phyloP scores from a whole-genome alignment of 2,329 filamentous ascomycete species.

The Biscogniauxia sp. region DNA sequence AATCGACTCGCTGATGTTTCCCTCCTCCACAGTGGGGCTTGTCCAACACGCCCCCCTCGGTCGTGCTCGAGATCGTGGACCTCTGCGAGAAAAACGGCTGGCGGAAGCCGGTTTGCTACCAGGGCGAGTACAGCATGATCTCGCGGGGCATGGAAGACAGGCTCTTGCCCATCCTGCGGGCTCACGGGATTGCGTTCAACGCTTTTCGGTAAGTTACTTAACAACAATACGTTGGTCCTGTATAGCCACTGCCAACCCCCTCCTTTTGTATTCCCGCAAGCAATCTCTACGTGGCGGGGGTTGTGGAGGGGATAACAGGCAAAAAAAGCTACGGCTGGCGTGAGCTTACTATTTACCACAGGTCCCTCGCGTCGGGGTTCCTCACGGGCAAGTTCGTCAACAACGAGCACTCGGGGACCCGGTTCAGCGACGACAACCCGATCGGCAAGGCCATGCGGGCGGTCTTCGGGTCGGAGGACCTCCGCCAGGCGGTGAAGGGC shows the following conservation, averaged over 20 bases:
- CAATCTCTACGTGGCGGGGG: too few species aligned
- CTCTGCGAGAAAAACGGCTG: constrained; percentile 34
- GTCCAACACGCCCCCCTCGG: constrained; percentile 33
- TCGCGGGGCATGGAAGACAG: constrained; percentile 35
- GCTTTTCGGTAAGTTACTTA: constrained; percentile 13
- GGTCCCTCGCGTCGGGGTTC: constrained; percentile 29
- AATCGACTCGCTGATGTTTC: not conserved
- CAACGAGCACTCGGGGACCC: constrained; percentile 25
- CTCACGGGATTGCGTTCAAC: constrained; percentile 24
- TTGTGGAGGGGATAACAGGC: not conserved
- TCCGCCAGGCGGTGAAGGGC: constrained; percentile 30
- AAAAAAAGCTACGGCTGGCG: constrained; percentile 1
- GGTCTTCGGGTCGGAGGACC: constrained; percentile 29
- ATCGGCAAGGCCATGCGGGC: constrained; percentile 23
- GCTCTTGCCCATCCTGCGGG: constrained; percentile 36
- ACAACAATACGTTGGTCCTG: not conserved
- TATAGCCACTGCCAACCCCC: too few species aligned
- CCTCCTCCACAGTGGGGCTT: constrained; percentile 33
- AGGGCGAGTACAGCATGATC: constrained; percentile 39
- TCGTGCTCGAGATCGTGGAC: constrained; percentile 31
- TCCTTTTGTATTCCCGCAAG: too few species aligned
- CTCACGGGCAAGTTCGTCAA: constrained; percentile 33
- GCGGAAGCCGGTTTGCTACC: constrained; percentile 38
- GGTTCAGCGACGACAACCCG: constrained; percentile 28
- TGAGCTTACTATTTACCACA: not conserved